Percentiles rank a stretch among this genome's conserved stretches.
Conservation (phyloP, 805 yeast species). For the Candida railenensis region DNA sequence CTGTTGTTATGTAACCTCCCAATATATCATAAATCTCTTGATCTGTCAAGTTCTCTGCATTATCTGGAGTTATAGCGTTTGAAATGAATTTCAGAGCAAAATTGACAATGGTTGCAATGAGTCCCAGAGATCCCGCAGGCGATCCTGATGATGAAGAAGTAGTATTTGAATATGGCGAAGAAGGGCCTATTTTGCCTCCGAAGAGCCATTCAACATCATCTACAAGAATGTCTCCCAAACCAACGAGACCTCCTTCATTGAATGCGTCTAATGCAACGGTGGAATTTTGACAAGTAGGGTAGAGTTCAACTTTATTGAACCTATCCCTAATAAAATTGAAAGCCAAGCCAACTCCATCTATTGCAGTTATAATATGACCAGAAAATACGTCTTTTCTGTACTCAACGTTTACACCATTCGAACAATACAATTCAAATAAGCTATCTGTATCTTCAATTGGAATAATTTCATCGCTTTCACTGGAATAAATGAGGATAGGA, state of each 20-base stretch:
- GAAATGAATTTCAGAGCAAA: neutral
- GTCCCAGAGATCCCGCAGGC: neutral
- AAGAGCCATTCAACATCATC: neutral
- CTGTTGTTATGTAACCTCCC: neutral
- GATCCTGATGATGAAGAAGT: neutral
- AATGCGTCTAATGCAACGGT: neutral
- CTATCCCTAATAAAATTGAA: slow-evolving; percentile 17
- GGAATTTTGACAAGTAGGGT: neutral
- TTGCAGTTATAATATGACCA: slow-evolving; percentile 17
- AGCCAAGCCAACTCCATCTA: slow-evolving; percentile 17
- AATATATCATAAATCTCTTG: neutral
- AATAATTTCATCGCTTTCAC: slow-evolving; percentile 15
- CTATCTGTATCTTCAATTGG: slow-evolving; percentile 13
- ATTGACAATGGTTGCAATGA: neutral
- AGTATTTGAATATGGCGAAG: neutral
- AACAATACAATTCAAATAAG: slow-evolving; percentile 21
- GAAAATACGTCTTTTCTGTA: slow-evolving; percentile 15
- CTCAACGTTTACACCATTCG: slow-evolving; percentile 23
- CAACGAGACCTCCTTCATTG: neutral
- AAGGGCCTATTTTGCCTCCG: neutral
- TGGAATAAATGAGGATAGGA: slow-evolving; percentile 20
- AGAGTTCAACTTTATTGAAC: slow-evolving; percentile 11
- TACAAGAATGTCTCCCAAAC: neutral
- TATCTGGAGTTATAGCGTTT: neutral
- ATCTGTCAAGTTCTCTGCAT: neutral